Evolutionary conservation across 495 filamentous ascomycete genomes (phyloP).

Genomic region (Chaetomidium leptoderma): DNA sequence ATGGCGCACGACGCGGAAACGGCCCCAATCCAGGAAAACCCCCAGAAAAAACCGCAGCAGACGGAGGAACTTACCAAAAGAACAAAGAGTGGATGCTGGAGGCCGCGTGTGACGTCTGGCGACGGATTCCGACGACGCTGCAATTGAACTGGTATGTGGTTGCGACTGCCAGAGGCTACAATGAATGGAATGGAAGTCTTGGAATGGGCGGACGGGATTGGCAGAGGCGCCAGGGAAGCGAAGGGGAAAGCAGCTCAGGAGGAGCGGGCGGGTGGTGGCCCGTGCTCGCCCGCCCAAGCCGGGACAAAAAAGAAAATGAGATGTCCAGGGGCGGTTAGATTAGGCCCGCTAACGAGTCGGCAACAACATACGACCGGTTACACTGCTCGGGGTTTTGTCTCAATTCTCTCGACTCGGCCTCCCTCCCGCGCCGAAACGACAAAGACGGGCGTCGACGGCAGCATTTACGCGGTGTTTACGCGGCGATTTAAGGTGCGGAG

Average conservation of each 20-base stretch:
- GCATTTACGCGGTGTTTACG: neutral
- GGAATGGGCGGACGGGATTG: conserved; percentile 29
- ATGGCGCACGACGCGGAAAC: neutral
- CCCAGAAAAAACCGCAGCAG: neutral
- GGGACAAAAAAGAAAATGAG: conserved; percentile 32
- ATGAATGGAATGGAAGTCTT: conserved; percentile 22
- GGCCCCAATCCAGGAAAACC: neutral
- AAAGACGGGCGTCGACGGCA: neutral
- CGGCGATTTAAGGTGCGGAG: neutral
- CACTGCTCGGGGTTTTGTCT: conserved; percentile 7
- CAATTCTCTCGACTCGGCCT: neutral
- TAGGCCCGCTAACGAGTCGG: conserved; percentile 24
- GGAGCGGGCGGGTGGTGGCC: conserved; percentile 21
- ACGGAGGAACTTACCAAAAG: conserved; percentile 4
- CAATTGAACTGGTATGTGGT: conserved; percentile 27
- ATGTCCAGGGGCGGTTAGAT: conserved; percentile 25
- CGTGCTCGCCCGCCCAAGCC: conserved; percentile 20
- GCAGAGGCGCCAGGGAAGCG: conserved; percentile 15
- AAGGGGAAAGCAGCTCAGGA: conserved; percentile 14
- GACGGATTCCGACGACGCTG: neutral
- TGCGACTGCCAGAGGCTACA: conserved; percentile 8
- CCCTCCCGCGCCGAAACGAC: neutral
- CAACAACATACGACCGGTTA: conserved; percentile 20
- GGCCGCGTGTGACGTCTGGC: conserved; percentile 11
- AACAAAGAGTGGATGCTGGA: neutral